Conservation (phyloP, 129 eudicot genomes). For the carrot (Daucus carota) region DH1_v3.0 NC_030381.2:42979501-42980000, state of each 20-base stretch:
- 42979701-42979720: not conserved
- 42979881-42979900: slow-evolving; percentile 49
- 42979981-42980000: slow-evolving; percentile 44
- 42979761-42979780: not conserved
- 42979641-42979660: slow-evolving; percentile 2
- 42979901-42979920: not conserved
- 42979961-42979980: not conserved
- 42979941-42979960: not conserved
- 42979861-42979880: slow-evolving; percentile 49
- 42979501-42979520: not conserved
- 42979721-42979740: not conserved
- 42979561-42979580: slow-evolving; percentile 60
- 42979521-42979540: not conserved
- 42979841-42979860: slow-evolving; percentile 57
- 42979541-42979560: slow-evolving; percentile 28
- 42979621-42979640: slow-evolving; percentile 89
- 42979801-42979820: slow-evolving; percentile 46
- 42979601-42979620: slow-evolving; percentile 62
- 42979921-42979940: not conserved
- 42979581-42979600: slow-evolving; percentile 57
- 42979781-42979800: not conserved
- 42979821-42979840: slow-evolving; percentile 52
- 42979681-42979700: not conserved
- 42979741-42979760: too few relatives aligned
- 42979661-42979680: not conserved